Evolutionary conservation across 2,329 filamentous ascomycete genomes (phyloP).

Genomic region (Nannizziopsis arthrosporioides): DNA sequence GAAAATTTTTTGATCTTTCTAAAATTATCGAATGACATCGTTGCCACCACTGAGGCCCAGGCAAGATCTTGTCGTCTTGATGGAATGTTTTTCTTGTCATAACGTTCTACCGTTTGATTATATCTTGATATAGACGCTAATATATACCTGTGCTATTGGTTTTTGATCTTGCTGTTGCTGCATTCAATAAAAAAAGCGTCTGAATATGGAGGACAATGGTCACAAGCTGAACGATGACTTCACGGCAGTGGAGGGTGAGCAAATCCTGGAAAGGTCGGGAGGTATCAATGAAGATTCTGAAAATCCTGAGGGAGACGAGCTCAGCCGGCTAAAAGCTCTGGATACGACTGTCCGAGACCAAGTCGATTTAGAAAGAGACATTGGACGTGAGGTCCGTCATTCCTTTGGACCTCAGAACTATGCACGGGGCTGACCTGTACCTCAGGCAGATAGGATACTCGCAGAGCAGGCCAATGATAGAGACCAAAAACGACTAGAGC

Average conservation of each 20-base stretch:
- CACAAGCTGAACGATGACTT: background rate
- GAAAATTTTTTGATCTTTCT: too few relatives aligned
- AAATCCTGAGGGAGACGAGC: slow-evolving; percentile 39
- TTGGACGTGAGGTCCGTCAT: slow-evolving; percentile 45
- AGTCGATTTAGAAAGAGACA: slow-evolving; percentile 80
- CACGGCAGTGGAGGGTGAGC: background rate
- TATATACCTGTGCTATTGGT: too few relatives aligned
- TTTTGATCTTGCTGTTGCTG: background rate
- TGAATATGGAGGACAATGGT: background rate
- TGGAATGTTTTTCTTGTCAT: too few relatives aligned
- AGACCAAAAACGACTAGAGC: slow-evolving; percentile 51
- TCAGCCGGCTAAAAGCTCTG: slow-evolving; percentile 49
- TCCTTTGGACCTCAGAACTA: background rate
- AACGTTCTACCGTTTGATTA: too few relatives aligned
- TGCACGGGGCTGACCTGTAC: background rate
- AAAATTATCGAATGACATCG: too few relatives aligned
- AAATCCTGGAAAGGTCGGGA: background rate
- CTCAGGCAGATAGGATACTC: slow-evolving; percentile 47
- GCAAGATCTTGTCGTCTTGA: too few relatives aligned
- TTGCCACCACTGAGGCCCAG: too few relatives aligned
- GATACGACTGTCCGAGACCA: slow-evolving; percentile 68
- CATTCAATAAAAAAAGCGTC: background rate
- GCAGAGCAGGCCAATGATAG: slow-evolving; percentile 52
- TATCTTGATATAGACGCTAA: too few relatives aligned
- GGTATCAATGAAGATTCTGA: background rate